Conservation (phyloP, 768 basidiomycete species). For the Mycena metata region DNA sequence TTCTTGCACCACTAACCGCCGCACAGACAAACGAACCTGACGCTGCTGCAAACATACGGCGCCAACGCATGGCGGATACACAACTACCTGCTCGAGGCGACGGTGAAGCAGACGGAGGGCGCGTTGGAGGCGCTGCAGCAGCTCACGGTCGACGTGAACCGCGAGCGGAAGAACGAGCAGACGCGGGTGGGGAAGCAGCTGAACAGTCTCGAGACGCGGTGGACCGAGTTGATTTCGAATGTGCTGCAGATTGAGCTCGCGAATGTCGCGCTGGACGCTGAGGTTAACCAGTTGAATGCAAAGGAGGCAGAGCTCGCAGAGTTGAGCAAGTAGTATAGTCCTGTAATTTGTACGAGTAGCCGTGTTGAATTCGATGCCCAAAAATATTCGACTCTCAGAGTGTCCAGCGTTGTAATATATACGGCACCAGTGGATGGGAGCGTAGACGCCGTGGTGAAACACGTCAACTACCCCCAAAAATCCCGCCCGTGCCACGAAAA, state of each 20-base stretch:
- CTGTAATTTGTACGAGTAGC: too few species aligned
- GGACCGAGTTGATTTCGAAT: conserved; percentile 93
- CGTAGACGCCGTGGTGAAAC: too few species aligned
- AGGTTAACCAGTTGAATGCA: conserved; percentile 73
- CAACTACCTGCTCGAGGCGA: conserved; percentile 88
- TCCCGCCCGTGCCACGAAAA: too few species aligned
- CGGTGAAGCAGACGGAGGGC: conserved; percentile 78
- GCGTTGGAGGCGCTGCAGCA: conserved; percentile 84
- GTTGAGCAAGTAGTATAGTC: conserved; percentile 36
- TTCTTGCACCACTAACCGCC: conserved; percentile 13
- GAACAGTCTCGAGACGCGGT: conserved; percentile 84
- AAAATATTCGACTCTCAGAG: too few species aligned
- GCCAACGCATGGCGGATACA: conserved; percentile 93
- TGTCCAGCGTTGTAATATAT: too few species aligned
- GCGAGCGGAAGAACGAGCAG: conserved; percentile 91
- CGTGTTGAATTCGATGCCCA: too few species aligned
- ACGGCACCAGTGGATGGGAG: too few species aligned
- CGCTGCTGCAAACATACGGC: conserved; percentile 87
- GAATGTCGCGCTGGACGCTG: conserved; percentile 87
- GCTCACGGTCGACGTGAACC: conserved; percentile 86
- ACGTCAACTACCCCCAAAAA: too few species aligned
- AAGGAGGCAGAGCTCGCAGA: conserved; percentile 74
- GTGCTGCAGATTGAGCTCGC: conserved; percentile 97
- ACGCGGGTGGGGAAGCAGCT: conserved; percentile 85
- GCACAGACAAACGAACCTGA: conserved; percentile 83